Base-by-base conservation (phyloP, 192 early-diverging fungal genomes). In the Ambispora gerdemannii region DNA sequence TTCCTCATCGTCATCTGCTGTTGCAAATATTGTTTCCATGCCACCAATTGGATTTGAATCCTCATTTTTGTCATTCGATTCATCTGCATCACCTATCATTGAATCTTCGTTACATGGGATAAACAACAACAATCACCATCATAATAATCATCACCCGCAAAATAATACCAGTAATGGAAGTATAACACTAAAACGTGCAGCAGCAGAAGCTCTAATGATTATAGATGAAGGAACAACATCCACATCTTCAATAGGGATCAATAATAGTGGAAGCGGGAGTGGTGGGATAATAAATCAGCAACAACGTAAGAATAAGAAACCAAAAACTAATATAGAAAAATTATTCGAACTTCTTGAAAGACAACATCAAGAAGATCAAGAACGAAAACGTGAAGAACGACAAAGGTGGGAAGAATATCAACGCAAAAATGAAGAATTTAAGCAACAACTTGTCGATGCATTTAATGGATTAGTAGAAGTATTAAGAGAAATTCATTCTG, bases 311-410 rank as follows among this genome's bases (percentile, higher is more conserved):
- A 58, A 30, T 13, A 20, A 58, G 24, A 27, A 20, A 20, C 13
- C 55, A 58, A 43, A 15, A 15, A 43, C 38, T 10, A 6, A 43
- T 43, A 25, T 58, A 13, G 55, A 58, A 4, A 58, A 30, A 58
- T 4, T 58, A 1, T 58, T 58, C 1, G 55, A 30, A 2, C 28
- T 58, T 20, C 2, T 58, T 13, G 55, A 58, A 30, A 58, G 24
- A 30, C 55, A 58, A 27, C 20, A 27, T 58, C 10, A 11, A 58
- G 55, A 58, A 27, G 55, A 58, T 22, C 55, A 58, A 2, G 55
- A 58, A 1, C 0, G 55, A 24, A 58, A 30, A 58, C 11, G 13
- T 13, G 28, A 27, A 3, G 55, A 58, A 25, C 28, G 22, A 27
- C 19, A 58, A 58, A 13, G 55, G 24, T 58, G 55, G 55, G 55